These are phyloP conservation scores for Solanum pinnatisectum DNA, from an alignment of 257 asterid genomes.

Conservation along the genomic window DNA sequence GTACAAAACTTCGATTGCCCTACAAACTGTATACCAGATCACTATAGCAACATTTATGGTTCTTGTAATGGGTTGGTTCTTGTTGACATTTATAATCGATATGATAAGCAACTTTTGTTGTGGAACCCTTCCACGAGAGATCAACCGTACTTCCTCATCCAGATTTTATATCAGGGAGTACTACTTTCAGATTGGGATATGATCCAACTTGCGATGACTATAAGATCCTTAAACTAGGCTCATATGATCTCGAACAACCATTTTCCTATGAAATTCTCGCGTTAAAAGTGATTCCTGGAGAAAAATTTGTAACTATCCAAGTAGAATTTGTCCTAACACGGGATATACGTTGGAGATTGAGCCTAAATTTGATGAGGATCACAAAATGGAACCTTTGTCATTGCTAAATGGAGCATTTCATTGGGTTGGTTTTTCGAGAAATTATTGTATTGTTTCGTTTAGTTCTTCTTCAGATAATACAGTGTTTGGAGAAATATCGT, in stretches of 20 bases:
- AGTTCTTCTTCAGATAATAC: too few species aligned
- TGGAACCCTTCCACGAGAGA: neutral
- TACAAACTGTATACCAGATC: neutral
- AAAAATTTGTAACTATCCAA: neutral
- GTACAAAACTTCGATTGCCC: neutral
- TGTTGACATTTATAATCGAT: neutral
- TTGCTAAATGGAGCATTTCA: too few species aligned
- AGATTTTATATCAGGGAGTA: neutral
- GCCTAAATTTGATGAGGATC: too few species aligned
- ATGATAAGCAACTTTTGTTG: neutral
- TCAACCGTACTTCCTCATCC: neutral
- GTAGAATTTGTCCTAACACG: neutral
- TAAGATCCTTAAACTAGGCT: too few species aligned
- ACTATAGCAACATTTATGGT: neutral
- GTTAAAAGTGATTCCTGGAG: neutral
- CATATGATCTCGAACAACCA: too few species aligned
- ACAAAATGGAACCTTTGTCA: too few species aligned
- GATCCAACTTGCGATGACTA: too few species aligned
- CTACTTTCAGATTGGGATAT: too few species aligned
- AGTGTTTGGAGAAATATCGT: too few species aligned
- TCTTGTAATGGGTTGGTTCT: neutral
- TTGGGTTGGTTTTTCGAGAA: too few species aligned
- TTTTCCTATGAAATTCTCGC: neutral
- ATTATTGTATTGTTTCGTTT: too few species aligned
- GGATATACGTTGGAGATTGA: neutral